Conservation (phyloP, 495 filamentous ascomycete genomes). For the Penicillium canariense region DNA sequence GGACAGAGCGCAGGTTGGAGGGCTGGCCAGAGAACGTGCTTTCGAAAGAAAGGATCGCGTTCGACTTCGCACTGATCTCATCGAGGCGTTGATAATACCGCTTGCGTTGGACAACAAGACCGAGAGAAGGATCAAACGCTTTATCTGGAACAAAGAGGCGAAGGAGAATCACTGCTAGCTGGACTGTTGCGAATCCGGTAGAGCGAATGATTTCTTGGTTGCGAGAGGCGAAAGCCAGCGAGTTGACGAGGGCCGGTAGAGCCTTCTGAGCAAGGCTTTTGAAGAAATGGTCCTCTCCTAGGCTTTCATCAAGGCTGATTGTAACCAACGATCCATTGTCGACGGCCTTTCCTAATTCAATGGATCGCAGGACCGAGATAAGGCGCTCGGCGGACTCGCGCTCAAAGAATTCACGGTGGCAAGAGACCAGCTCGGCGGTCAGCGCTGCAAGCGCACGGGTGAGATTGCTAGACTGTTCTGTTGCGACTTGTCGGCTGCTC, state of each 20-base stretch:
- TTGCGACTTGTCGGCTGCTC: conserved; percentile 45
- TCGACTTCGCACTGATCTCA: conserved; percentile 54
- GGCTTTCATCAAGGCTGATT: conserved; percentile 20
- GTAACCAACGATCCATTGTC: conserved; percentile 16
- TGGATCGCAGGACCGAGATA: conserved; percentile 21
- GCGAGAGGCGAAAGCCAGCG: conserved; percentile 17
- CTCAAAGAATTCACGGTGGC: conserved; percentile 42
- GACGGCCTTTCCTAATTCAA: conserved; percentile 17
- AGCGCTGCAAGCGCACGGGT: conserved; percentile 47
- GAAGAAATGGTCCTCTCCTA: conserved; percentile 38
- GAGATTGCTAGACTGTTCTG: conserved; percentile 47
- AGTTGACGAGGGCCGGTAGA: conserved; percentile 34
- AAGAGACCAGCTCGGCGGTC: conserved; percentile 45
- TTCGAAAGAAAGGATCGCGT: conserved; percentile 64
- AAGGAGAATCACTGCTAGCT: conserved; percentile 49
- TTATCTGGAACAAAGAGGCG: conserved; percentile 82
- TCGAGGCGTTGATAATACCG: conserved; percentile 56
- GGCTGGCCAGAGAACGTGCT: conserved; percentile 62
- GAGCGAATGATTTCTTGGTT: conserved; percentile 18
- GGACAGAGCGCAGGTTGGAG: conserved; percentile 58
- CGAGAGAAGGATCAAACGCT: conserved; percentile 80
- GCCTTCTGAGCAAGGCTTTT: conserved; percentile 28
- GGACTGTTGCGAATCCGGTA: conserved; percentile 35
- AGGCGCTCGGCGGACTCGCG: conserved; percentile 29
- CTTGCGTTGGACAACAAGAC: conserved; percentile 66